phyloP scores from a whole-genome alignment of 1,139 yeast species.

The Scheffersomyces titani region DNA sequence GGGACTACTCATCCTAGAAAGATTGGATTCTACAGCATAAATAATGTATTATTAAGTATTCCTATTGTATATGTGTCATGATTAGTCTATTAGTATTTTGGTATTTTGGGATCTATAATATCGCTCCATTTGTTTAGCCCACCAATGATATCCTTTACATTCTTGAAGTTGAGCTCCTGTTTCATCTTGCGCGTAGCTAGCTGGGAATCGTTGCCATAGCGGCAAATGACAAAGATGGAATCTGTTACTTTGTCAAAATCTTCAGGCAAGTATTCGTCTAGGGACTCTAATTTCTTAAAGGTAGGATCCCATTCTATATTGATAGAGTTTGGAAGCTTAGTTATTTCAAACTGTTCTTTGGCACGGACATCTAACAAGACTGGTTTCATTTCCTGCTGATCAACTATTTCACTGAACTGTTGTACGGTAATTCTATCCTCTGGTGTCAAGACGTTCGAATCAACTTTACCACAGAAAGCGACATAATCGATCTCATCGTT shows the following conservation, averaged over 20 bases:
- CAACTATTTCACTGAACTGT: conserved; percentile 31
- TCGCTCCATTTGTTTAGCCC: conserved; percentile 76
- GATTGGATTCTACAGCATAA: conserved; percentile 34
- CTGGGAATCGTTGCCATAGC: conserved; percentile 92
- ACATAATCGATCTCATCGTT: conserved; percentile 58
- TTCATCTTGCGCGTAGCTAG: conserved; percentile 62
- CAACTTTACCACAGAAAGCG: conserved; percentile 70
- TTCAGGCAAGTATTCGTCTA: conserved; percentile 26
- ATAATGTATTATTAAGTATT: conserved; percentile 3
- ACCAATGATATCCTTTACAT: conserved; percentile 72
- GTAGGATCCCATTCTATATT: conserved; percentile 63
- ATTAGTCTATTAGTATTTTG: conserved; percentile 53
- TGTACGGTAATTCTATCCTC: conserved; percentile 49
- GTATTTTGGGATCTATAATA: conserved; percentile 60
- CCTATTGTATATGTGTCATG: conserved; percentile 3
- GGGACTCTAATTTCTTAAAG: conserved; percentile 32
- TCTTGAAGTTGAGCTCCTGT: conserved; percentile 45
- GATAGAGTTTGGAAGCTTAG: conserved; percentile 57
- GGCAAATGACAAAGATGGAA: conserved; percentile 59
- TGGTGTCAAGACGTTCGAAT: conserved; percentile 44
- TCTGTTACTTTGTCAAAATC: conserved; percentile 19
- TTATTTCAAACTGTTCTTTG: conserved; percentile 68
- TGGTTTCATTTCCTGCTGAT: conserved; percentile 13
- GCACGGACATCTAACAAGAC: conserved; percentile 81
- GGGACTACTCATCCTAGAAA: conserved; percentile 69